phyloP scores from a whole-genome alignment of 371 early-diverging fungal genomes.

The Umbelopsis sp. region DNA sequence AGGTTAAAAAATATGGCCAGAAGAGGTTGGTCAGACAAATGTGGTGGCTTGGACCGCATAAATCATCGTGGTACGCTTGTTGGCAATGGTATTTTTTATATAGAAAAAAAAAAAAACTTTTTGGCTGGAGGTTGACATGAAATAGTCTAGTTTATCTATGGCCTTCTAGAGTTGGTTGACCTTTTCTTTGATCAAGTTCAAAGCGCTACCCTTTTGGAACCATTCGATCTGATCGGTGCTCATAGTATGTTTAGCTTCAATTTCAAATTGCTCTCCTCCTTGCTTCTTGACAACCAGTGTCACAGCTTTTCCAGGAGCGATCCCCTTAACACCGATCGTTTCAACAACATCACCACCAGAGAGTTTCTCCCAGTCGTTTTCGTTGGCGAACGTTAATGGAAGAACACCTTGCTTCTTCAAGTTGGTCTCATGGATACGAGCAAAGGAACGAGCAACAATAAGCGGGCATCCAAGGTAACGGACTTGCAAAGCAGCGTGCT shows the following conservation, averaged over 20 bases:
- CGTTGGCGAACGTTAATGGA: conserved; percentile 88
- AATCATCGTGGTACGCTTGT: too few relatives aligned
- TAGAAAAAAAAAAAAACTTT: background rate
- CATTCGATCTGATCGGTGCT: conserved; percentile 91
- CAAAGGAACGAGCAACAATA: conserved; percentile 91
- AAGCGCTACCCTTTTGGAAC: conserved; percentile 92
- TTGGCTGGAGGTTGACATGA: background rate
- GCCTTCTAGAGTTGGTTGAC: conserved; percentile 15
- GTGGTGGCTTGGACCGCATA: too few relatives aligned
- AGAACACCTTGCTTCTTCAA: conserved; percentile 98
- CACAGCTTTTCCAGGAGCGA: conserved; percentile 67
- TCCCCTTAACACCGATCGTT: conserved; percentile 74
- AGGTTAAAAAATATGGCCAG: background rate
- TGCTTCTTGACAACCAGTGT: conserved; percentile 51
- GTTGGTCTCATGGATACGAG: conserved; percentile 98
- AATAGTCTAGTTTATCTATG: too few relatives aligned
- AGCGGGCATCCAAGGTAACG: conserved; percentile 91
- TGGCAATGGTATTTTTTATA: background rate
- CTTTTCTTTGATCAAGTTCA: conserved; percentile 71
- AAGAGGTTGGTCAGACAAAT: conserved; percentile 1
- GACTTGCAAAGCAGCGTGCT: conserved; percentile 95
- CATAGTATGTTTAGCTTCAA: conserved; percentile 85
- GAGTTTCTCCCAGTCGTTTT: conserved; percentile 80
- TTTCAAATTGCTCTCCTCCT: conserved; percentile 63
- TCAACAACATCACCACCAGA: conserved; percentile 80